Evolutionary conservation across 345 rosid genomes (phyloP).

Genomic region (Acer campestre): DNA sequence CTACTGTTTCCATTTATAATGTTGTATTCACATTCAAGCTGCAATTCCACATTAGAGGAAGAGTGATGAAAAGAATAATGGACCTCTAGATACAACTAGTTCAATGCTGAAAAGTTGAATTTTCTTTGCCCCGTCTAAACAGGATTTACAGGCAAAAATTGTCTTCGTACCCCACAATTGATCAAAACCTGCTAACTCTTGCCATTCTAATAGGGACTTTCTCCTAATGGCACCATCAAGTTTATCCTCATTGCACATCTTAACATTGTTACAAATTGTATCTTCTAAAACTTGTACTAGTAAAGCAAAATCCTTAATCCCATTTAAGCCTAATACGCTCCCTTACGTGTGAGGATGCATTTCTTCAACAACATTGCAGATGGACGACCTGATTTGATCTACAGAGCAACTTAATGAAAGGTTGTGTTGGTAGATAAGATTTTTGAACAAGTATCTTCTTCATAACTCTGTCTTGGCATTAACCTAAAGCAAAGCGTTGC

Average conservation of each 20-base stretch:
- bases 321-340: neutral
- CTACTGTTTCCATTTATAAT: too few species aligned
- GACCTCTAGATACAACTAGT: too few species aligned
- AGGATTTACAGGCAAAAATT: too few species aligned
- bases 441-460: neutral
- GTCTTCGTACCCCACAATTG: too few species aligned
- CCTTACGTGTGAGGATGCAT: neutral
- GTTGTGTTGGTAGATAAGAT: neutral
- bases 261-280: neutral
- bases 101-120: too few species aligned
- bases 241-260: neutral
- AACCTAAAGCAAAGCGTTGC: neutral
- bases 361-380: neutral
- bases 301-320: too few species aligned
- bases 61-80: too few species aligned
- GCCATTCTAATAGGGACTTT: neutral
- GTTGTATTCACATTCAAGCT: too few species aligned
- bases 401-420: neutral
- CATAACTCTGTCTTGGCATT: neutral
- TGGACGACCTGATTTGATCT: neutral
- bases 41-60: too few species aligned
- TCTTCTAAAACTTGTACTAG: neutral
- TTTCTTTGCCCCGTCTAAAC: too few species aligned
- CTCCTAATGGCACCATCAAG: neutral
- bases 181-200: neutral